Evolutionary conservation across 768 basidiomycete genomes (phyloP), one percentile per base, ranked within the genome.

Genomic region (Lactarius sp.): DNA sequence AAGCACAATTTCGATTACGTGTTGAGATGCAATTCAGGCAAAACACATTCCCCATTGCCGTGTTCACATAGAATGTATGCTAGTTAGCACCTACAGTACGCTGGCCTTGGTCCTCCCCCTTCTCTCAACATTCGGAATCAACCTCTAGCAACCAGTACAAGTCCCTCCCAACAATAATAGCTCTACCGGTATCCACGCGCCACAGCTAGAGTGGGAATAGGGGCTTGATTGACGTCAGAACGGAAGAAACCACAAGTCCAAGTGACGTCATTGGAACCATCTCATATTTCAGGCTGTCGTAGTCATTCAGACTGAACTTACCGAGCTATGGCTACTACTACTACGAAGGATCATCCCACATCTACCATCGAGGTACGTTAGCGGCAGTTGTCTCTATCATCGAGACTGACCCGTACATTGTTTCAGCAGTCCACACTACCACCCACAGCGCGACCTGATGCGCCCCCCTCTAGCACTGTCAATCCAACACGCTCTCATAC

Each of bases 401-500:
- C 13, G 13, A 61, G n/a, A 12, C n/a, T 27, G 36, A 60, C 10
- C 9, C 9, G 20, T 7, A 13, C 6, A 4, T 60, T 49, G 2
- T 41, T n/a, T 16, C 31, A 55, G 53, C 14, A 22, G 16, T 49
- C 60, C 13, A 8, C 13, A 37, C 60, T 18, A 10, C 37, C 20
- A 3, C 51, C 31, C 55, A 12, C 20, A 10, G 22, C 51, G 34
- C 57, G 44, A 37, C 42, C 8, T 8, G 42, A 13, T 16, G 39
- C 10, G 51, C 22, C 57, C 13, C 74, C 76, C 22, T 74, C 76
- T 0, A 58, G 73, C 46, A 62, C 54, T n/a, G 71, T 49, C 18
- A 60, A 60, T 54, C 71, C 75, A 6, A 73, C 73, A 1, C 71
- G 56, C 55, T 67, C 70, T 3, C 69, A 73, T 27, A 70, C 72